These are phyloP conservation scores for Penstemon davidsonii DNA, from an alignment of 257 asterid species.

Conservation along the genomic window DNA sequence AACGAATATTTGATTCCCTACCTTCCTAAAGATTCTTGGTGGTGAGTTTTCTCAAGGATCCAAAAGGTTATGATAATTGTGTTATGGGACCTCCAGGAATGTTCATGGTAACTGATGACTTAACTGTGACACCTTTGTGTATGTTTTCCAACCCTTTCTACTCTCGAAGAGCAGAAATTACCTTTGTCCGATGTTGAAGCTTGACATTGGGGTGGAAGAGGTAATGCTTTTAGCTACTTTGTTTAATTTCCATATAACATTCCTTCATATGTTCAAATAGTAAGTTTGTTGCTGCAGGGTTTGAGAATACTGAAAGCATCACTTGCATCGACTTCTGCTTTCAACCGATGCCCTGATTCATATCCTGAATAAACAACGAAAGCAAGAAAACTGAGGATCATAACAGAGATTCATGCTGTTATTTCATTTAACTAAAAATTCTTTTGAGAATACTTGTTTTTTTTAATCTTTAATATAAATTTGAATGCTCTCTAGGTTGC, in stretches of 20 bases:
- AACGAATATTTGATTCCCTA: not conserved
- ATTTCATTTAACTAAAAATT: too few relatives aligned
- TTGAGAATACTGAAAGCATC: constrained; percentile 19
- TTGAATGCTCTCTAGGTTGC: too few relatives aligned
- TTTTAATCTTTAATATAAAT: too few relatives aligned
- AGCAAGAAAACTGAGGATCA: not conserved
- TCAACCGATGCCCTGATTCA: not conserved
- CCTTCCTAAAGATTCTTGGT: not conserved
- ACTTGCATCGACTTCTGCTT: constrained; percentile 15
- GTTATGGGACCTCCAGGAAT: not conserved
- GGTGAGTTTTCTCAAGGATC: not conserved
- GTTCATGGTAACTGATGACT: constrained; percentile 30
- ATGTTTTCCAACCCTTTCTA: not conserved
- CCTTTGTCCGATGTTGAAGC: constrained; percentile 9
- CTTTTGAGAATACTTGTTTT: too few relatives aligned
- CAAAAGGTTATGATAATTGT: constrained; percentile 19
- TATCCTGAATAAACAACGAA: not conserved
- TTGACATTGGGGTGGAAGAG: constrained; percentile 25
- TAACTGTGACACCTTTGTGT: constrained; percentile 23
- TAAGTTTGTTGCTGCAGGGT: constrained; percentile 17
- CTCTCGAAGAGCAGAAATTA: not conserved
- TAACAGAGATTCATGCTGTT: too few relatives aligned
- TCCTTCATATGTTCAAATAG: not conserved
- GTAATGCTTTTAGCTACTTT: not conserved
- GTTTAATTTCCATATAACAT: too few relatives aligned